A percentile compares a stretch with the other conserved stretches of the same genome.
Evolutionary conservation across 148 eudicot species (phyloP).

Genomic region (Spergularia marina): DNA sequence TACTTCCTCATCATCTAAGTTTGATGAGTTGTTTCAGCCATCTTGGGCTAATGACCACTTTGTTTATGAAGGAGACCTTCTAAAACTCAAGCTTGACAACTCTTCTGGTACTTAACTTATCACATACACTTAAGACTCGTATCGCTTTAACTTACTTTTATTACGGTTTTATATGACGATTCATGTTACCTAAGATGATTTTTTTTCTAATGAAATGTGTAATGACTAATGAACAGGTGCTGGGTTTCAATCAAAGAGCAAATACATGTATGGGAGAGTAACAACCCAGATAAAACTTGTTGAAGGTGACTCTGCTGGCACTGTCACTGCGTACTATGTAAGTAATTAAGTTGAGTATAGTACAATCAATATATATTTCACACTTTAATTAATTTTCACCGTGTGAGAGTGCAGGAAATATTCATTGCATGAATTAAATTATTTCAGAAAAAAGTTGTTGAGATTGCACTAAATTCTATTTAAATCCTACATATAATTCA

Average conservation of each 20-base stretch:
- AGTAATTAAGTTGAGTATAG: conserved; percentile 11
- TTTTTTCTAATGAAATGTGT: not conserved
- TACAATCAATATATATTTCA: not conserved
- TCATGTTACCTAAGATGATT: too few species aligned
- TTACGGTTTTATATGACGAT: too few species aligned
- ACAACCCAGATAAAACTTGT: conserved; percentile 72
- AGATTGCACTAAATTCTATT: not conserved
- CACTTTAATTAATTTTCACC: not conserved
- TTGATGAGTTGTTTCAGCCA: conserved; percentile 66
- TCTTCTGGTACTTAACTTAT: conserved; percentile 67
- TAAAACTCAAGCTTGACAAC: conserved; percentile 74
- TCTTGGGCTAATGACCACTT: conserved; percentile 74
- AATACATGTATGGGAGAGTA: conserved; percentile 85
- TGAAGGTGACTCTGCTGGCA: conserved; percentile 90
- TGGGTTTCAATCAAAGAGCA: conserved; percentile 82
- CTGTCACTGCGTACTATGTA: conserved; percentile 89
- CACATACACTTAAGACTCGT: too few species aligned
- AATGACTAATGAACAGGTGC: conserved; percentile 52
- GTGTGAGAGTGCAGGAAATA: not conserved
- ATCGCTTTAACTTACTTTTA: too few species aligned
- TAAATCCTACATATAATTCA: not conserved
- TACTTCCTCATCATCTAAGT: conserved; percentile 32
- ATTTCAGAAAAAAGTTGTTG: conserved; percentile 6
- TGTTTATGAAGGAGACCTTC: conserved; percentile 53
- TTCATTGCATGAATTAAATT: not conserved